Evolutionary conservation across 2,329 filamentous ascomycete genomes (phyloP).

Genomic region (Cadophora sp.): DNA sequence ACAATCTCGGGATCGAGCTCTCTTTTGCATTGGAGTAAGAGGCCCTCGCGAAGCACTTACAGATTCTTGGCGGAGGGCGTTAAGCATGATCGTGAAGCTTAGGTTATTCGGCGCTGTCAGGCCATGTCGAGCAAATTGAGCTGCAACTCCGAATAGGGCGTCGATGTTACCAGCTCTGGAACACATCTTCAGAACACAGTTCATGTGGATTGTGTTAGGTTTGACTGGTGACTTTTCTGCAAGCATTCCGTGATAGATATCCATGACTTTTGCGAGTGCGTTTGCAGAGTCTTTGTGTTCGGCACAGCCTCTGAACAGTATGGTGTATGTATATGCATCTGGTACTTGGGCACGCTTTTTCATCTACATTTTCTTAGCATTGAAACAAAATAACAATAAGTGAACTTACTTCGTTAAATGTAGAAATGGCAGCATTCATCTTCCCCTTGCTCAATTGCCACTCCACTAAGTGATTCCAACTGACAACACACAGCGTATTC

Average conservation of each 20-base stretch:
- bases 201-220: slow-evolving; percentile 83
- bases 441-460: slow-evolving; percentile 68
- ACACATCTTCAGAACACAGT: slow-evolving; percentile 86
- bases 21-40: slow-evolving; percentile 41
- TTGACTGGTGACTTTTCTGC: slow-evolving; percentile 67
- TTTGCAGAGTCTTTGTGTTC: slow-evolving; percentile 61
- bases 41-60: slow-evolving; percentile 36
- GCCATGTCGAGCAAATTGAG: slow-evolving; percentile 71
- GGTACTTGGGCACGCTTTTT: slow-evolving; percentile 88
- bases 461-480: slow-evolving; percentile 88
- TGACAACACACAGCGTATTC: slow-evolving; percentile 69
- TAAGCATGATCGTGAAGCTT: slow-evolving; percentile 86
- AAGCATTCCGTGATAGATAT: slow-evolving; percentile 79
- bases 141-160: slow-evolving; percentile 76
- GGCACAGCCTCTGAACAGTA: slow-evolving; percentile 79
- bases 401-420: slow-evolving; percentile 94
- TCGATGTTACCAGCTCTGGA: slow-evolving; percentile 77
- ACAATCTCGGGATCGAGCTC: slow-evolving; percentile 49
- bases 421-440: slow-evolving; percentile 71
- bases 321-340: slow-evolving; percentile 83
- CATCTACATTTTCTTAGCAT: slow-evolving; percentile 65
- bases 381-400: too few relatives aligned
- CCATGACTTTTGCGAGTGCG: slow-evolving; percentile 72
- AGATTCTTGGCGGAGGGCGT: slow-evolving; percentile 67
- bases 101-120: slow-evolving; percentile 67